Conservation (phyloP, 192 early-diverging fungal species). For the Allomyces macrogynus region DNA sequence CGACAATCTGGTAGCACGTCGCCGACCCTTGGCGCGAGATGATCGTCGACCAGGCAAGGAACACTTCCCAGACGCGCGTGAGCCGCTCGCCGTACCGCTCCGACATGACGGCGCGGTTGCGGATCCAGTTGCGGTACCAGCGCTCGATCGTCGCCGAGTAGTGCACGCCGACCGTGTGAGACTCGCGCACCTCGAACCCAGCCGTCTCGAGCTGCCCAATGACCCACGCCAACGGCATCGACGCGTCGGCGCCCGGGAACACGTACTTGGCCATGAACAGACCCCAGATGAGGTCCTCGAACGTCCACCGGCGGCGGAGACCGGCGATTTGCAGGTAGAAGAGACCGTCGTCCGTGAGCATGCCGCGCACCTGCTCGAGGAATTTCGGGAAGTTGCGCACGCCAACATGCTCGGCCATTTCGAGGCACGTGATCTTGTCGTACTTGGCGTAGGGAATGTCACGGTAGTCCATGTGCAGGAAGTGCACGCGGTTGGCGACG, state of each 20-base stretch:
- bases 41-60: conserved; percentile 92
- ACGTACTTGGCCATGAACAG: conserved; percentile 98
- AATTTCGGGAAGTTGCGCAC: conserved; percentile 78
- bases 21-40: conserved; percentile 89
- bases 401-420: conserved; percentile 99
- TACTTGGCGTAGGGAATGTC: conserved; percentile 81
- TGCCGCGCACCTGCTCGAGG: conserved; percentile 73
- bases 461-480: conserved; percentile 94
- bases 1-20: conserved; percentile 88
- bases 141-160: conserved; percentile 87
- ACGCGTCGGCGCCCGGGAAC: conserved; percentile 96
- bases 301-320: conserved; percentile 60
- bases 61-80: conserved; percentile 94
- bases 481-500: conserved; percentile 51
- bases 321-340: conserved; percentile 98
- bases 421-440: conserved; percentile 92
- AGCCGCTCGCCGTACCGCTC: conserved; percentile 73
- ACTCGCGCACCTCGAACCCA: conserved; percentile 77
- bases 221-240: conserved; percentile 87
- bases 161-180: conserved; percentile 87
- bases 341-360: conserved; percentile 92
- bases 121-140: conserved; percentile 98
- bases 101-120: conserved; percentile 67
- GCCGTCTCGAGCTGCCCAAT: conserved; percentile 77
- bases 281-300: conserved; percentile 72